Evolutionary conservation across 805 yeast species (phyloP).

Genomic region (Middelhovenomyces tepae): DNA sequence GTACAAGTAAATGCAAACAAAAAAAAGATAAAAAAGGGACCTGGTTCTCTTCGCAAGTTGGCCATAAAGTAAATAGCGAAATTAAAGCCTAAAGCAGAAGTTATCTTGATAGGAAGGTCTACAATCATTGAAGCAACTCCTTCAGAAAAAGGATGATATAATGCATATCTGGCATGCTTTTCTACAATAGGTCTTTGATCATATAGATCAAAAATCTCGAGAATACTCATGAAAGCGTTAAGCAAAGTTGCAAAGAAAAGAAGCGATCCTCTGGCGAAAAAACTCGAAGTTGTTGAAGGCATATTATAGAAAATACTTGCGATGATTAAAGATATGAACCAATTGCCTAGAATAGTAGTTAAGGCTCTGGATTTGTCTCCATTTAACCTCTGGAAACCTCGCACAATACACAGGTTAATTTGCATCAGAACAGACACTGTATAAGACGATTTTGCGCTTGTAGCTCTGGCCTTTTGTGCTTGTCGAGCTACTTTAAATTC

Average conservation of each 20-base stretch:
- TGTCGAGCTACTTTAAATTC: conserved; percentile 24
- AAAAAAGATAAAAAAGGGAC: conserved; percentile 43
- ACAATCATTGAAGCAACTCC: conserved; percentile 55
- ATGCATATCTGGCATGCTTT: conserved; percentile 48
- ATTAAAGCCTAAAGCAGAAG: conserved; percentile 39
- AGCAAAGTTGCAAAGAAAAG: conserved; percentile 48
- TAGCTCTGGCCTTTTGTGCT: conserved; percentile 23
- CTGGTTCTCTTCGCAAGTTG: conserved; percentile 43
- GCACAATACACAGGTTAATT: conserved; percentile 35
- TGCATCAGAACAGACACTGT: conserved; percentile 38
- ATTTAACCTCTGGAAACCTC: conserved; percentile 44
- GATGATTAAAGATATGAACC: conserved; percentile 43
- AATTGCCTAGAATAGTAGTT: conserved; percentile 36
- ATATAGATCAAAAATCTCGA: conserved; percentile 36
- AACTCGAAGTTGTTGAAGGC: conserved; percentile 41
- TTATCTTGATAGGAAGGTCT: conserved; percentile 45
- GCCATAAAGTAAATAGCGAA: conserved; percentile 46
- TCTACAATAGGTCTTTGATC: conserved; percentile 48
- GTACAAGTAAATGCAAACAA: conserved; percentile 37
- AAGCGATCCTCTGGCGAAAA: conserved; percentile 50
- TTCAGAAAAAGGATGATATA: conserved; percentile 57
- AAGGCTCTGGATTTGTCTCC: conserved; percentile 43
- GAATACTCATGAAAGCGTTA: conserved; percentile 37
- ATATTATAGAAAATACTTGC: conserved; percentile 50
- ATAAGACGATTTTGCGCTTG: conserved; percentile 31